Evolutionary conservation across 441 rosid genomes (phyloP).

Genomic region (Populus hybrid): DNA sequence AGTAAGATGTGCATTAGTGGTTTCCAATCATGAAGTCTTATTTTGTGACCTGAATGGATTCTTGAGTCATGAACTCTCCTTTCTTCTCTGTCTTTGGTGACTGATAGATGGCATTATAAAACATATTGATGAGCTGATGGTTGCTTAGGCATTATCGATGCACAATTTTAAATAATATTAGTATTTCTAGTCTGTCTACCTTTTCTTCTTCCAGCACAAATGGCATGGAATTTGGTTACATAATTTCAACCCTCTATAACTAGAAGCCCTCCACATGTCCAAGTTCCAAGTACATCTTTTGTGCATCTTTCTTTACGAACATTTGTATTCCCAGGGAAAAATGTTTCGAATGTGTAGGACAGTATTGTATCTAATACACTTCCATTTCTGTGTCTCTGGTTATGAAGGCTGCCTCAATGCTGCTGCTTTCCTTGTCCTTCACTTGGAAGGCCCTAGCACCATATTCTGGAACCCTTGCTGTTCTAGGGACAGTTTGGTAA

Average conservation of each 20-base stretch:
- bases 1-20: background rate
- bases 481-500: slow-evolving; percentile 95
- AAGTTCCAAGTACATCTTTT: background rate
- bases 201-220: background rate
- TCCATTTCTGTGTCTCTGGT: slow-evolving; percentile 9
- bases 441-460: slow-evolving; percentile 93
- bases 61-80: background rate
- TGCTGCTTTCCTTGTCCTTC: slow-evolving; percentile 85
- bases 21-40: background rate
- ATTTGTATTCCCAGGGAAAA: background rate
- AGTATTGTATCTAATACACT: slow-evolving; percentile 6
- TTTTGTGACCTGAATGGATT: background rate
- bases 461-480: slow-evolving; percentile 87
- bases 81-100: background rate
- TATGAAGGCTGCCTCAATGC: slow-evolving; percentile 83
- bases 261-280: background rate
- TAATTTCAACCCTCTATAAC: background rate
- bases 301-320: background rate
- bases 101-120: background rate
- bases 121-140: background rate
- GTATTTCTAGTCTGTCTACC: no score
- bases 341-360: background rate
- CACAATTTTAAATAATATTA: no score
- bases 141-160: no score
- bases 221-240: background rate